These are phyloP conservation scores for Climacium dendroides DNA, from an alignment of 225 moss, liverwort and hornwort species.

Conservation along the genomic window DNA sequence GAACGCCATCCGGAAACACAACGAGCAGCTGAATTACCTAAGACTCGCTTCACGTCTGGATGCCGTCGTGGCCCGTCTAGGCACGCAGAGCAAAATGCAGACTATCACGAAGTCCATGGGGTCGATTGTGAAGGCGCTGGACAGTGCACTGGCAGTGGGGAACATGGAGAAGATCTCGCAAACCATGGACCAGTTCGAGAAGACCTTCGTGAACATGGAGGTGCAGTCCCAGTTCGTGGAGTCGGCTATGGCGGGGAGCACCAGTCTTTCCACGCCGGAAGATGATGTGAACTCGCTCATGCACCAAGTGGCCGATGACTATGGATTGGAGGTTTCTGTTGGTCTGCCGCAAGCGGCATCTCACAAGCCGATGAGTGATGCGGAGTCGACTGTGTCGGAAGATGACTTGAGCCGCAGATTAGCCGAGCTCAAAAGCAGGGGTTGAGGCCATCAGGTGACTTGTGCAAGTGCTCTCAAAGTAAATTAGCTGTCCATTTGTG, in stretches of 20 bases:
- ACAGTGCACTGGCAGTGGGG: constrained; percentile 39
- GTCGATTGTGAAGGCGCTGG: constrained; percentile 40
- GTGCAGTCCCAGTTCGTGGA: constrained; percentile 51
- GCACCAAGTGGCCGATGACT: constrained; percentile 55
- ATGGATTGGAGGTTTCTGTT: constrained; percentile 43
- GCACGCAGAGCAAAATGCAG: constrained; percentile 54
- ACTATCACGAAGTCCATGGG: constrained; percentile 50
- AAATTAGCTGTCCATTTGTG: not conserved
- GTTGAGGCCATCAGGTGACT: constrained; percentile 8
- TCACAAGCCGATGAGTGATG: constrained; percentile 29
- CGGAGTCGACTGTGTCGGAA: constrained; percentile 37
- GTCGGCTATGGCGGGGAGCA: constrained; percentile 43
- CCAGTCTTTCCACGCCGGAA: constrained; percentile 44
- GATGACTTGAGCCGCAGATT: constrained; percentile 49
- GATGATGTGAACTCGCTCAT: constrained; percentile 47
- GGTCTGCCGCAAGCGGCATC: constrained; percentile 42
- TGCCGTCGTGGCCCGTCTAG: constrained; percentile 36
- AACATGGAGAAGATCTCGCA: constrained; percentile 55
- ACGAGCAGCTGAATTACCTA: constrained; percentile 44
- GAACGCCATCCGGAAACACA: constrained; percentile 47
- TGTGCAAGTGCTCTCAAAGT: not conserved
- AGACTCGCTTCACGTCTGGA: constrained; percentile 38
- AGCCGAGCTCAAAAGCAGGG: constrained; percentile 43
- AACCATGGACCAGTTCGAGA: constrained; percentile 57
- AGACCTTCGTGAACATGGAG: constrained; percentile 55